Evolutionary conservation across 176 grass and related monocot genomes (phyloP), one percentile per base, ranked within the genome.

Genomic region (Poa pratensis): DNA sequence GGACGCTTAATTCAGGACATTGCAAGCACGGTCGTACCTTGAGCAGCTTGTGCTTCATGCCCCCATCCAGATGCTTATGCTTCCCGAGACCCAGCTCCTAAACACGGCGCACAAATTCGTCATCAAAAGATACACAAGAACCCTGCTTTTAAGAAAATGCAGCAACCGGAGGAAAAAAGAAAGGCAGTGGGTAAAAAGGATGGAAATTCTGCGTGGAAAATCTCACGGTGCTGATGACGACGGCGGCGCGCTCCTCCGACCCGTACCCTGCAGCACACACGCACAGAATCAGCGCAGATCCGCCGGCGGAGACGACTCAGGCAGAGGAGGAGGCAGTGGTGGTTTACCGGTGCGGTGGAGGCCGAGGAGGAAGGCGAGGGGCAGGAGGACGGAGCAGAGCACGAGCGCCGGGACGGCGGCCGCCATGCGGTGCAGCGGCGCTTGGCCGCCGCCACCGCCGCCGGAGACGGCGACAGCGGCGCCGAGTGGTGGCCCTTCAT

Each of bases 351-450:
- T 83, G 48, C 86, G 92, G 60, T 92, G 90, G 86, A 97, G 88
- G 68, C 76, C 89, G 74, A 97, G 78, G 59, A 97, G 89, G 87
- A 91, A 95, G 70, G 69, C 89, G 63, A 94, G 88, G 3, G 90
- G 90, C 12, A 92, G 90, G 22, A 97, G 88, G 49, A 91, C 58
- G 26, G 95, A 97, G 81, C 84, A 91, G 82, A 95, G 48, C 62
- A 97, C 92, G 3, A 95, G 82, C 46, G 80, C 89, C 49, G 92
- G 87, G 68, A 95, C 95, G 4, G 87, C 90, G 13, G 81, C 78
- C 2, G 92, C 90, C 6, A 88, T 88, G 19, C 57, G 5, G 35
- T 82, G 81, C 95, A 94, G 3, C 92, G 86, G 62, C 95, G 89
- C 87, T 95, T 97, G 52, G 87, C 65, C 19, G 23, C 61, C 48